Percentiles rank a stretch among this genome's conserved stretches.
phyloP scores from a whole-genome alignment of 2,329 filamentous ascomycete genomes.

The Diplocarpon mali region DNA sequence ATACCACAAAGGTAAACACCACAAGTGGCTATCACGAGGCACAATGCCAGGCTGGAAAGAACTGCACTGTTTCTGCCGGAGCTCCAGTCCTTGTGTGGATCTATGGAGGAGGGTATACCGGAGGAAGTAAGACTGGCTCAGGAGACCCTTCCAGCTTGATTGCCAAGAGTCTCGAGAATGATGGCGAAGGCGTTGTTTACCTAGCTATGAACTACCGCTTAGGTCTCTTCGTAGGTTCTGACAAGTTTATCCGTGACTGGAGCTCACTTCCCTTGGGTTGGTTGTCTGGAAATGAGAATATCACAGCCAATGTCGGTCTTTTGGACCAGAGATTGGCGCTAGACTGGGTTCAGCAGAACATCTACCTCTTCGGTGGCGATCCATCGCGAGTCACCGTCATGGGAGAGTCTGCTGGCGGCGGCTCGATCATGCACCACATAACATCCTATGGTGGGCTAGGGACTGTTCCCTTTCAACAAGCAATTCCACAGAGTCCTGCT shows the following conservation, averaged over 20 bases:
- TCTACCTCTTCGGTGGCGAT: conserved; percentile 44
- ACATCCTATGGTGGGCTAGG: conserved; percentile 37
- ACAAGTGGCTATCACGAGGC: conserved; percentile 3
- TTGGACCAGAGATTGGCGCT: conserved; percentile 44
- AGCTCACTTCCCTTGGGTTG: conserved; percentile 13
- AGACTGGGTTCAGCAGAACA: conserved; percentile 44
- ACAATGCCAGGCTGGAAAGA: background rate
- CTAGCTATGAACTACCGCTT: conserved; percentile 29
- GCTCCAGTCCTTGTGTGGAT: conserved; percentile 39
- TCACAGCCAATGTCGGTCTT: conserved; percentile 36
- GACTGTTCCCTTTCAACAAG: conserved; percentile 33
- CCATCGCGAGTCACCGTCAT: conserved; percentile 37
- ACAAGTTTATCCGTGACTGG: background rate
- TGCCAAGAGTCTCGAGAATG: conserved; percentile 18
- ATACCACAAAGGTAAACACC: conserved; percentile 8
- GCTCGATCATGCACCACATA: conserved; percentile 44
- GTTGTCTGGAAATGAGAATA: conserved; percentile 26
- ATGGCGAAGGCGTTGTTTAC: conserved; percentile 30
- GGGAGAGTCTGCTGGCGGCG: conserved; percentile 40
- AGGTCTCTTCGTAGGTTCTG: conserved; percentile 24
- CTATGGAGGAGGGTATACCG: conserved; percentile 38
- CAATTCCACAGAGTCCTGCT: conserved; percentile 25
- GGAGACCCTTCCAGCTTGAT: conserved; percentile 32
- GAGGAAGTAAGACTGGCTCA: conserved; percentile 31
- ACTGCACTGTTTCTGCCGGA: conserved; percentile 4